A percentile compares a stretch with the other conserved stretches of the same genome.
Evolutionary conservation across 768 basidiomycete genomes (phyloP).

Genomic region (Leucocoprinus leucothites): DNA sequence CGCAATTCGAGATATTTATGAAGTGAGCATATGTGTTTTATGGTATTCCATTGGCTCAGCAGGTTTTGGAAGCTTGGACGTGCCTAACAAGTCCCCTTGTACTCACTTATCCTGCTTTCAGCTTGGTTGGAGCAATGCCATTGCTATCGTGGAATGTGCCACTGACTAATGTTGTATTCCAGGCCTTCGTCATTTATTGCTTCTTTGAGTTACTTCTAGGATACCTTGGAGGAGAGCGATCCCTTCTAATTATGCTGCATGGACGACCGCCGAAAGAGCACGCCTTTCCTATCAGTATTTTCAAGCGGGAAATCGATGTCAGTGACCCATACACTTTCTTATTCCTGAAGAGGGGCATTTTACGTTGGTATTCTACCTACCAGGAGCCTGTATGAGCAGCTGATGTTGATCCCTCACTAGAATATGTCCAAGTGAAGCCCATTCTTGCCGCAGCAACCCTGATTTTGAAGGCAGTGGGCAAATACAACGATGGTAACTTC

Average conservation of each 20-base stretch:
- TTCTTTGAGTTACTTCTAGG: conserved; percentile 82
- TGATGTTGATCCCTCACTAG: conserved; percentile 36
- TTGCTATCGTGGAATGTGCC: neutral
- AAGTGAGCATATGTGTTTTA: conserved; percentile 48
- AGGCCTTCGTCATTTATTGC: conserved; percentile 95
- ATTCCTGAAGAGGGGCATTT: conserved; percentile 90
- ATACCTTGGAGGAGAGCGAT: conserved; percentile 91
- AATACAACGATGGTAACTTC: conserved; percentile 89
- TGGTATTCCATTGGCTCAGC: neutral
- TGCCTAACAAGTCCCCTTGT: neutral
- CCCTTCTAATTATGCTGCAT: conserved; percentile 86
- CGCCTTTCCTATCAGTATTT: conserved; percentile 82
- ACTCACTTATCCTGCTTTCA: neutral
- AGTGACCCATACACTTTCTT: conserved; percentile 95
- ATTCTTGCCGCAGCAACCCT: conserved; percentile 80
- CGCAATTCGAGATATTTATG: conserved; percentile 91
- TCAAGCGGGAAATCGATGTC: conserved; percentile 83
- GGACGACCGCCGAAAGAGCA: conserved; percentile 87
- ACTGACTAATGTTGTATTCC: conserved; percentile 5
- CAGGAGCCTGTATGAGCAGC: neutral
- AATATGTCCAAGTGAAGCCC: conserved; percentile 97
- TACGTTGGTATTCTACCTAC: conserved; percentile 52
- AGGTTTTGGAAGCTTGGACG: neutral
- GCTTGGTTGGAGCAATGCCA: neutral
- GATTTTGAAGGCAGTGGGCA: conserved; percentile 81